Conservation (phyloP, 2,329 filamentous ascomycete species). For the Cadophora luteo-olivacea region DNA sequence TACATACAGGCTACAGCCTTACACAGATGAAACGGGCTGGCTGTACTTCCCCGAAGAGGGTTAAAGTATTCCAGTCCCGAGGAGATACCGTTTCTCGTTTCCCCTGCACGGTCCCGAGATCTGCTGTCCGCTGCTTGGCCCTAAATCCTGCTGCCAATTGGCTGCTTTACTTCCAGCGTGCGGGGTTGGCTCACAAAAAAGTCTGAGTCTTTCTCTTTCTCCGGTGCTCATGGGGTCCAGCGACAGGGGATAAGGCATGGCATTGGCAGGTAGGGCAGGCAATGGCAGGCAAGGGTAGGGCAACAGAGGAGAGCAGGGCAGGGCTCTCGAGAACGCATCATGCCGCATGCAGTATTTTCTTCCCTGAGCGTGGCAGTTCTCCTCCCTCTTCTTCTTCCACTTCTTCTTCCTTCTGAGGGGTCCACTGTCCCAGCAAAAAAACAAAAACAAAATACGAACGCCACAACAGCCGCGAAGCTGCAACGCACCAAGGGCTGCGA, state of each 20-base stretch:
- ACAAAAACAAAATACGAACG: too few species aligned
- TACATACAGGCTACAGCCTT: conserved; percentile 31
- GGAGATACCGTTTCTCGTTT: conserved; percentile 20
- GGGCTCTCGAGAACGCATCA: conserved; percentile 19
- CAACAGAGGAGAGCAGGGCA: background rate
- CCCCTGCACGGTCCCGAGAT: conserved; percentile 6
- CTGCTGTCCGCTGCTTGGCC: conserved; percentile 4
- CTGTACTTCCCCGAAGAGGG: conserved; percentile 28
- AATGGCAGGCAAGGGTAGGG: background rate
- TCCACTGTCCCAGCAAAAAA: too few species aligned
- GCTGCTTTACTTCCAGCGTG: background rate
- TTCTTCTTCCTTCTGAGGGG: too few species aligned
- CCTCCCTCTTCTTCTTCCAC: too few species aligned
- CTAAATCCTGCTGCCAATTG: background rate
- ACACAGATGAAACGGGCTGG: conserved; percentile 27
- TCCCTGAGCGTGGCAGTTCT: conserved; percentile 11
- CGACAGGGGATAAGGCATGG: background rate
- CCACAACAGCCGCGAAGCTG: too few species aligned
- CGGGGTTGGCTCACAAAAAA: conserved; percentile 12
- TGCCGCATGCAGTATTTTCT: conserved; percentile 29
- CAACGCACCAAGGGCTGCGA: too few species aligned
- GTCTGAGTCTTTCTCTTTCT: background rate
- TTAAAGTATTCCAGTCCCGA: conserved; percentile 19
- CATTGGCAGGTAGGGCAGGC: too few species aligned
- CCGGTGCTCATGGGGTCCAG: background rate